Conservation (phyloP, 306 rosid genomes). For the Bauhinia variegata region DNA sequence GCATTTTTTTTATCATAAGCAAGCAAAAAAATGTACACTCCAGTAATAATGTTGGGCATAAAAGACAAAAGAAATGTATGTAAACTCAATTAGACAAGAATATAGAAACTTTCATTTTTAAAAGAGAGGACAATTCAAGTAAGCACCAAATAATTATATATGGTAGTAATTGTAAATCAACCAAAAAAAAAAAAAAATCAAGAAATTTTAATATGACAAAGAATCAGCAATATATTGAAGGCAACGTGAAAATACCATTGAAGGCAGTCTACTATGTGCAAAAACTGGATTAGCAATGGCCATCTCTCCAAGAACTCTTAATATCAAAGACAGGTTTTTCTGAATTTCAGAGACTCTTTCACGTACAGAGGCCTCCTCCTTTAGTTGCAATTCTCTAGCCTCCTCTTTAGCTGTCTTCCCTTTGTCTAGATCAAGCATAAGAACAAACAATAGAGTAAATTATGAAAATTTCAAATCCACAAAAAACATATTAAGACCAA, state of each 20-base stretch:
- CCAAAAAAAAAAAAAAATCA: neutral
- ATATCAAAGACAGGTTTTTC: slow-evolving; percentile 65
- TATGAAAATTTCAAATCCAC: neutral
- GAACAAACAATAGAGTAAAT: neutral
- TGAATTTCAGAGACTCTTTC: slow-evolving; percentile 69
- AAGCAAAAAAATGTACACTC: neutral
- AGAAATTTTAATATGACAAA: neutral
- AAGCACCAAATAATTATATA: slow-evolving; percentile 35
- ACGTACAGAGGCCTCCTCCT: slow-evolving; percentile 84
- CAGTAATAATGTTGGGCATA: neutral
- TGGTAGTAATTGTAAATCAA: slow-evolving; percentile 18
- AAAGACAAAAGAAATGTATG: neutral
- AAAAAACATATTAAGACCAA: slow-evolving; percentile 25
- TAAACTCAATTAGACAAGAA: slow-evolving; percentile 12
- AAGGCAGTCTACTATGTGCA: slow-evolving; percentile 86
- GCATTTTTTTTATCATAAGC: neutral
- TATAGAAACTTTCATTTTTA: neutral
- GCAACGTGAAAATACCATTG: slow-evolving; percentile 66
- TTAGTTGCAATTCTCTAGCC: slow-evolving; percentile 81
- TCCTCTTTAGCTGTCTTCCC: slow-evolving; percentile 91
- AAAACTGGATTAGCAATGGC: slow-evolving; percentile 84
- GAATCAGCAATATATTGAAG: slow-evolving; percentile 1
- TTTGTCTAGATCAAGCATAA: slow-evolving; percentile 59
- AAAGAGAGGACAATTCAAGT: slow-evolving; percentile 25
- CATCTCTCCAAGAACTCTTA: slow-evolving; percentile 88